A percentile compares a stretch with the other conserved stretches of the same genome.
These are phyloP conservation scores for Suhomyces chickasaworum DNA, from an alignment of 1,139 yeast species.

Conservation along the genomic window DNA sequence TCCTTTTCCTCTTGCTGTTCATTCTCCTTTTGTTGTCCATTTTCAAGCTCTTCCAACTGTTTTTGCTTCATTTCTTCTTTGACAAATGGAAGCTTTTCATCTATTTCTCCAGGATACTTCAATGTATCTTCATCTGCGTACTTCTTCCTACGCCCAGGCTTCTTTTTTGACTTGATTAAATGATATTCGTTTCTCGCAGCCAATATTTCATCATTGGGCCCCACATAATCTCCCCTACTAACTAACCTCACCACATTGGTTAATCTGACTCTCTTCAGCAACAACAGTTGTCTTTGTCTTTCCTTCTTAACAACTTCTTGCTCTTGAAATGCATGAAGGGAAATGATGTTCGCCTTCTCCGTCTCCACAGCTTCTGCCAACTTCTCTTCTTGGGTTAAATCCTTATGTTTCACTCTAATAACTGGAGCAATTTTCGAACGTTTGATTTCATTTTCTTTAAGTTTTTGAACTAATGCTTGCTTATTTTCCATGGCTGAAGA, in stretches of 20 bases:
- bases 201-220: constrained; percentile 59
- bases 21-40: not conserved
- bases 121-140: constrained; percentile 18
- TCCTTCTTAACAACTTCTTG: constrained; percentile 83
- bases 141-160: constrained; percentile 40
- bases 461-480: constrained; percentile 70
- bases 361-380: constrained; percentile 85
- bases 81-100: constrained; percentile 38
- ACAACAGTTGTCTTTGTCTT: constrained; percentile 69
- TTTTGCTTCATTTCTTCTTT: constrained; percentile 27
- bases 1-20: not conserved
- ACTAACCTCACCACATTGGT: constrained; percentile 55
- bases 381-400: constrained; percentile 83
- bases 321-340: constrained; percentile 76
- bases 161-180: constrained; percentile 41
- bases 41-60: not conserved
- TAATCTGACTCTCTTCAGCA: constrained; percentile 62
- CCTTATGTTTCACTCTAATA: constrained; percentile 45
- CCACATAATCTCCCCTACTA: constrained; percentile 41
- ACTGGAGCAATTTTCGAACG: constrained; percentile 53
- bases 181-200: constrained; percentile 39
- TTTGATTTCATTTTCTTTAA: constrained; percentile 70
- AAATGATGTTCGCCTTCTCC: constrained; percentile 70
- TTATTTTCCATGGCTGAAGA: constrained; percentile 78
- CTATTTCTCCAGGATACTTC: constrained; percentile 39